Base-by-base conservation (phyloP, 1,284 basidiomycete genomes). In the Irpex lacteus region DNA sequence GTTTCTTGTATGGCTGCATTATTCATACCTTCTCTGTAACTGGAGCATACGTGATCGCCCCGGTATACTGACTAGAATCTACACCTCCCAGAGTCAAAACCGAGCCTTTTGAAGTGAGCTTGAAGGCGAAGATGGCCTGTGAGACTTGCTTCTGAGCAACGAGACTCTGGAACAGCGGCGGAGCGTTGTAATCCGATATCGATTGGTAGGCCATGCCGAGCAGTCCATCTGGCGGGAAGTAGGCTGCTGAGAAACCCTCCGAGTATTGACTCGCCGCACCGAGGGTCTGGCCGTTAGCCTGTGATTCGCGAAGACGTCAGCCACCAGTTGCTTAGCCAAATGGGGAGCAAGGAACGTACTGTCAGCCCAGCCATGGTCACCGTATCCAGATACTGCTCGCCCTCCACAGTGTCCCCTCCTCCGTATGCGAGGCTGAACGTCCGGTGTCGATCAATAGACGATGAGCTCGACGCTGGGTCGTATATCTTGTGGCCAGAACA, bases 51-150 rank as follows among this genome's bases (percentile, higher is more conserved):
- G 79, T 76, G 63, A 81, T 70, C 19, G 65, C 65, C 63, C 73
- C 83, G n/a, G 70, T 77, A 70, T 81, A 83, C 54, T 80, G 68
- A 3, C 66, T 56, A 7, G 64, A 66, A 69, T 86, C 76, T 0
- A 77, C 74, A 7, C 85, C 87, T 55, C 90, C 90, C 59, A 91
- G 74, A 68, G 76, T 82, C 9, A 91, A 81, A 70, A 86, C 82
- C 19, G 82, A 81, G 4, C 77, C 78, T 37, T 67, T 63, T 1
- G 68, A 57, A 8, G 80, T 73, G 49, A 90, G 79, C 64, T 85
- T 83, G 72, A 91, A 82, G 26, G 80, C 79, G 68, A 90, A 90
- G 55, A 82, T 77, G 34, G 76, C 70, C n/a, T 74, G 67, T 1
- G 74, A 65, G 11, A 81, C 75, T 37, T 71, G 68, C 9, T 73